These are phyloP conservation scores for Ambrosia trifida DNA, from an alignment of 129 eudicot species.

Conservation along the genomic window DNA sequence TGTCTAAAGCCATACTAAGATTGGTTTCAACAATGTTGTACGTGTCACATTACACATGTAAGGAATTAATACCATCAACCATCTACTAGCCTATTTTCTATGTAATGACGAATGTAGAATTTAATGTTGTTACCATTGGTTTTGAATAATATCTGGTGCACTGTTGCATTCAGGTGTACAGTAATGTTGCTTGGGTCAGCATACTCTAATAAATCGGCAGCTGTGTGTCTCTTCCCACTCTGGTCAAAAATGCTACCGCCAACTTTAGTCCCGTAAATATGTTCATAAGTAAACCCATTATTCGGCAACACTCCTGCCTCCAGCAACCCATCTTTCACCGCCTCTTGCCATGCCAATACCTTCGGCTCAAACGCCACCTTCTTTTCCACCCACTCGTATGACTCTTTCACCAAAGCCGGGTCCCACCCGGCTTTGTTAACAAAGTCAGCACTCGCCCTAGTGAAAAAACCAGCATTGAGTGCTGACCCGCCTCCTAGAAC, in stretches of 20 bases:
- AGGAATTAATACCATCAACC: neutral
- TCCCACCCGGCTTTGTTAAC: conserved; percentile 55
- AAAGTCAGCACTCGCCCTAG: conserved; percentile 54
- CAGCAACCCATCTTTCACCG: conserved; percentile 76
- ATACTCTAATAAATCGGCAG: conserved; percentile 82
- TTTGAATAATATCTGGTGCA: conserved; percentile 51
- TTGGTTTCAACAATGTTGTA: neutral
- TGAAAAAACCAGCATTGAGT: conserved; percentile 79
- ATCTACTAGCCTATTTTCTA: neutral
- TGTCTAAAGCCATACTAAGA: neutral
- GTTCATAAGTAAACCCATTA: conserved; percentile 66
- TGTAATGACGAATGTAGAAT: neutral
- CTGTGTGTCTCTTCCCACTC: conserved; percentile 68
- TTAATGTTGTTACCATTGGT: conserved; percentile 39
- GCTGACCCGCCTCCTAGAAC: conserved; percentile 84
- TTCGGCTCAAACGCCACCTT: conserved; percentile 69
- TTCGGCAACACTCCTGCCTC: conserved; percentile 63
- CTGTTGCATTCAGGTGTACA: conserved; percentile 67
- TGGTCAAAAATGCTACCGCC: conserved; percentile 80
- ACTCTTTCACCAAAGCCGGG: conserved; percentile 44
- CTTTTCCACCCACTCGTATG: conserved; percentile 75
- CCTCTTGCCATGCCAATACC: conserved; percentile 68
- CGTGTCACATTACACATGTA: too few relatives aligned
- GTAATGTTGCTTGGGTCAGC: conserved; percentile 54
- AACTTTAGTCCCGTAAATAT: conserved; percentile 65